These are phyloP conservation scores for Metschnikowia similis DNA, from an alignment of 805 yeast species.

Conservation along the genomic window DNA sequence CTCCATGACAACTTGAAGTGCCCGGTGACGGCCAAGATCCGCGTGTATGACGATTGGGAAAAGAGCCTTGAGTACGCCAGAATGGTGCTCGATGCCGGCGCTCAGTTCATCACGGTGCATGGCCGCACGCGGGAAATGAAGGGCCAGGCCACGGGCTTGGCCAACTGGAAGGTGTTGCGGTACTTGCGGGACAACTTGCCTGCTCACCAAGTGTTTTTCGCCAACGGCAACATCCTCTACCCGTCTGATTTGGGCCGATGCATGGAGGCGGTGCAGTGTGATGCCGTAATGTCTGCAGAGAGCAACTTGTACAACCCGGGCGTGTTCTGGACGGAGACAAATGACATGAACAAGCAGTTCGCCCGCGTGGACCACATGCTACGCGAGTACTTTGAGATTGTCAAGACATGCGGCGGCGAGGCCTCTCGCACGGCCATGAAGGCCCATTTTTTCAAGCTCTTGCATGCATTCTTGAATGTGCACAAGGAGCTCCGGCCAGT, in stretches of 20 bases:
- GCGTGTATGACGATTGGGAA: constrained; percentile 81
- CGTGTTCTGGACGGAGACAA: constrained; percentile 57
- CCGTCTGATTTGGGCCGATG: constrained; percentile 79
- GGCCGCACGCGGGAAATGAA: constrained; percentile 97
- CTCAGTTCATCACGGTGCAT: constrained; percentile 90
- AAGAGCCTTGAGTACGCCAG: constrained; percentile 83
- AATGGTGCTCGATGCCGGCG: constrained; percentile 88
- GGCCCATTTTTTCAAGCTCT: constrained; percentile 83
- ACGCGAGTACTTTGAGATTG: constrained; percentile 86
- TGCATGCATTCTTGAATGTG: constrained; percentile 72
- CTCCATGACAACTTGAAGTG: constrained; percentile 70
- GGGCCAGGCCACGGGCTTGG: constrained; percentile 93
- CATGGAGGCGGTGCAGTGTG: constrained; percentile 58
- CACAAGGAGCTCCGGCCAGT: constrained; percentile 76
- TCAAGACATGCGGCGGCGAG: constrained; percentile 52
- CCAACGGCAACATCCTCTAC: constrained; percentile 92
- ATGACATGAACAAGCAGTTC: constrained; percentile 58
- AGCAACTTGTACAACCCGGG: constrained; percentile 94
- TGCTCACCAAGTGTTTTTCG: constrained; percentile 77
- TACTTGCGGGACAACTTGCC: constrained; percentile 77
- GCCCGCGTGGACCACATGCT: constrained; percentile 82
- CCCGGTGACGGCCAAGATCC: constrained; percentile 93
- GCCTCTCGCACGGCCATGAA: constrained; percentile 86
- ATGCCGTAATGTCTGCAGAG: constrained; percentile 97
- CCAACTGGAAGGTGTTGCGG: constrained; percentile 82